These are phyloP conservation scores for Acanthamoeba culbertsoni DNA, from an alignment of 208 protist genomes.

Conservation along the genomic window DNA sequence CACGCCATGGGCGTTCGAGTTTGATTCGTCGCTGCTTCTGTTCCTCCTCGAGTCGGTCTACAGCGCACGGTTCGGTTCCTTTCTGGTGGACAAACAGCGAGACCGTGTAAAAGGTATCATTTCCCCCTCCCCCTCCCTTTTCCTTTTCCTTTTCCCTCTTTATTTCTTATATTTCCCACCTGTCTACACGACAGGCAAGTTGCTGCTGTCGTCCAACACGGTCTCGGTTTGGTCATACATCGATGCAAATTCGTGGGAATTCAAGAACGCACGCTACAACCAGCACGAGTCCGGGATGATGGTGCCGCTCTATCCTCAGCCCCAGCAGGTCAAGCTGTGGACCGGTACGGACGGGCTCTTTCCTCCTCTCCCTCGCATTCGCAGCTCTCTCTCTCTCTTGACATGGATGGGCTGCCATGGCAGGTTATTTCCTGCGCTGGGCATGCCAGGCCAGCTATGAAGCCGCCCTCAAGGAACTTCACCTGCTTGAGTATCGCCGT, in stretches of 20 bases:
- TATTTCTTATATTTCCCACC: neutral
- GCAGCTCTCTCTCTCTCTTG: neutral
- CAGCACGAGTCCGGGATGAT: neutral
- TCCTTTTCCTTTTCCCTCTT: neutral
- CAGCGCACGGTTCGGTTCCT: neutral
- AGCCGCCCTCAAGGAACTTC: neutral
- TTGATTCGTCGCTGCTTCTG: neutral
- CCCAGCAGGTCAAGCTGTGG: neutral
- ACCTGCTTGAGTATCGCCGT: too few relatives aligned
- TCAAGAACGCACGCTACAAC: neutral
- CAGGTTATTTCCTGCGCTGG: neutral
- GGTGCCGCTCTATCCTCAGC: neutral
- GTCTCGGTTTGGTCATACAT: conserved; percentile 38
- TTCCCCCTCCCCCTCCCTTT: neutral
- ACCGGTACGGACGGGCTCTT: neutral
- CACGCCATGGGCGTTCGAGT: neutral
- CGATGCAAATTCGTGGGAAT: neutral
- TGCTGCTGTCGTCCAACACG: neutral
- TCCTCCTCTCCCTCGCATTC: neutral
- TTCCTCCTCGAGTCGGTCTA: conserved; percentile 30
- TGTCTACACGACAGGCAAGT: neutral
- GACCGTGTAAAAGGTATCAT: neutral
- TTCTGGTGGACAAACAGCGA: neutral
- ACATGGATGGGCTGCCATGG: too few relatives aligned
- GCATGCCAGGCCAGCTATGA: neutral